phyloP scores from a whole-genome alignment of 345 rosid species.

The Moringa oleifera region DNA sequence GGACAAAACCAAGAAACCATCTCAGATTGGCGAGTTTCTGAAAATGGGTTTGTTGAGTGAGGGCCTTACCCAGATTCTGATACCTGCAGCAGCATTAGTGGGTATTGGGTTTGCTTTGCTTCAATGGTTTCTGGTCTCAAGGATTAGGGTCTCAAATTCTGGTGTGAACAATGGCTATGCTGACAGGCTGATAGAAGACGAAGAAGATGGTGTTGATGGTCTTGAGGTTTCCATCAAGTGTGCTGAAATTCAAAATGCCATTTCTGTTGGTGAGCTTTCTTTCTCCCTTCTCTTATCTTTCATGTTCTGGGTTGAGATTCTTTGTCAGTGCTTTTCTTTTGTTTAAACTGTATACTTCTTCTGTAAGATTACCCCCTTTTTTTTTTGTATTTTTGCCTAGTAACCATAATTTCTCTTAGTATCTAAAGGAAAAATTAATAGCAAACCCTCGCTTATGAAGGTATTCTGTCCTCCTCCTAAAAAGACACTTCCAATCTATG shows the following conservation, averaged over 20 bases:
- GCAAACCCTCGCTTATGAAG: neutral
- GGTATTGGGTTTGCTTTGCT: conserved; percentile 64
- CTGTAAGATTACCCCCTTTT: too few relatives aligned
- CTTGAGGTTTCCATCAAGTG: conserved; percentile 49
- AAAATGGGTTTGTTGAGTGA: conserved; percentile 46
- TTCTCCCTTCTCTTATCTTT: neutral
- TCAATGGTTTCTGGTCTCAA: conserved; percentile 65
- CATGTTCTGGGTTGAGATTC: neutral
- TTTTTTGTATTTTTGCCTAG: neutral
- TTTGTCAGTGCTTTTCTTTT: too few relatives aligned
- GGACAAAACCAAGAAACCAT: conserved; percentile 4
- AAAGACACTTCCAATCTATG: too few relatives aligned
- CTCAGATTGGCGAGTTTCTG: conserved; percentile 5
- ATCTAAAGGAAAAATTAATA: too few relatives aligned
- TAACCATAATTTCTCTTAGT: too few relatives aligned
- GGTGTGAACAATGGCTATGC: conserved; percentile 23
- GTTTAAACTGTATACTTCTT: too few relatives aligned
- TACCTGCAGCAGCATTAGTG: conserved; percentile 40
- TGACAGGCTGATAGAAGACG: conserved; percentile 44
- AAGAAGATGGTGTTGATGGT: conserved; percentile 45
- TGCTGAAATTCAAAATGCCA: conserved; percentile 68
- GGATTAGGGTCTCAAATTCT: conserved; percentile 36
- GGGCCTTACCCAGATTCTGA: conserved; percentile 42
- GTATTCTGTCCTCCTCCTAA: neutral
- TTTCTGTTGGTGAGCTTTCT: conserved; percentile 47